Evolutionary conservation across 257 asterid genomes (phyloP).

Genomic region (Solanum neorickii): DNA sequence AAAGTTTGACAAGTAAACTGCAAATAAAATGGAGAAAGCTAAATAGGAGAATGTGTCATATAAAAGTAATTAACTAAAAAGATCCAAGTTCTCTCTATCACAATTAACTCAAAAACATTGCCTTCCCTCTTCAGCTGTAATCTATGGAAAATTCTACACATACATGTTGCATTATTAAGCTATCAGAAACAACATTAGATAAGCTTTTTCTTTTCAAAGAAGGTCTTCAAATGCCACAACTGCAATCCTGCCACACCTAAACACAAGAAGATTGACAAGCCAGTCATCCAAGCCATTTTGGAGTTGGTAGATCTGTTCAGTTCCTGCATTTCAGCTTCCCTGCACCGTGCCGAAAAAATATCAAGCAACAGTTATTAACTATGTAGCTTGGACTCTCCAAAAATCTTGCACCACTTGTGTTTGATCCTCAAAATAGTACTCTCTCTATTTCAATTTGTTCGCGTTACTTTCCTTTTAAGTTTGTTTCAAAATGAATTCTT

Average conservation of each 20-base stretch:
- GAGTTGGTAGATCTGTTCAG: conserved; percentile 61
- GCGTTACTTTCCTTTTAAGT: not conserved
- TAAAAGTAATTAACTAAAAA: not conserved
- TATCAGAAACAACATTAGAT: conserved; percentile 20
- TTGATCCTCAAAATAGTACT: not conserved
- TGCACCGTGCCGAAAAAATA: conserved; percentile 6
- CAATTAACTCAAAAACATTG: not conserved
- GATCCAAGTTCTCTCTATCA: not conserved
- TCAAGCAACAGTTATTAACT: not conserved
- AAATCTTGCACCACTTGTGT: not conserved
- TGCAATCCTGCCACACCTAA: conserved; percentile 65
- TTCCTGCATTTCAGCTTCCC: conserved; percentile 80
- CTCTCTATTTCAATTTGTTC: not conserved
- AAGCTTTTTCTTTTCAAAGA: conserved; percentile 83
- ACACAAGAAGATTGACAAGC: conserved; percentile 44
- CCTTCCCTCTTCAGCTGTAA: not conserved
- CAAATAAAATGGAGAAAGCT: not conserved
- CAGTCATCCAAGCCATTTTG: conserved; percentile 63
- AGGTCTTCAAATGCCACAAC: conserved; percentile 71
- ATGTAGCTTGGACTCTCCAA: not conserved
- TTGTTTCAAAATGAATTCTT: not conserved
- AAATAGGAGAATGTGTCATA: not conserved
- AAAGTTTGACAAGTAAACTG: not conserved
- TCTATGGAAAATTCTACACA: conserved; percentile 3
- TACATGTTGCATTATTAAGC: not conserved